phyloP scores from a whole-genome alignment of 1,284 basidiomycete genomes.

The Ustilago loliicola region DNA sequence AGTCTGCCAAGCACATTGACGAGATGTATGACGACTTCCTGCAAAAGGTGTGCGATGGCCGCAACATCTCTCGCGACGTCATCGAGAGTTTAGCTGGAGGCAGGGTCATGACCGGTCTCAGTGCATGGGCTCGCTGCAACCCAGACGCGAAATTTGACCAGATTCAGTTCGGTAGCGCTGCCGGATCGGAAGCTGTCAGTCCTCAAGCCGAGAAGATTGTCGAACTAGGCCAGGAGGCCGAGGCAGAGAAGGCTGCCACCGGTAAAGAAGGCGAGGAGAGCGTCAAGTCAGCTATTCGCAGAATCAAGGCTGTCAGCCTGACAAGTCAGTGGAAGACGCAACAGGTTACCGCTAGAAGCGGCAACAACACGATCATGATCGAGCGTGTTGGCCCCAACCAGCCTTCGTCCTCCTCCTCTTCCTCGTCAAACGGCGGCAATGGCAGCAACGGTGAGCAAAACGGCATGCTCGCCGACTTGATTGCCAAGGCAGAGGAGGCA shows the following conservation, averaged over 20 bases:
- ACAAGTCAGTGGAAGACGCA: constrained; percentile 56
- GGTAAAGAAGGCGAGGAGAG: constrained; percentile 21
- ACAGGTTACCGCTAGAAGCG: constrained; percentile 44
- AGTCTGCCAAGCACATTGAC: constrained; percentile 69
- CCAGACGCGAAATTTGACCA: constrained; percentile 41
- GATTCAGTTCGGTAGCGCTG: constrained; percentile 16
- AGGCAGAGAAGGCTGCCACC: constrained; percentile 16
- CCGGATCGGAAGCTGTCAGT: not conserved
- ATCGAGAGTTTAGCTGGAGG: constrained; percentile 71
- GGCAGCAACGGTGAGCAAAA: constrained; percentile 16
- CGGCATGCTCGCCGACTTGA: constrained; percentile 34
- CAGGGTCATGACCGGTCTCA: constrained; percentile 71
- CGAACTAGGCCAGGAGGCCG: constrained; percentile 35
- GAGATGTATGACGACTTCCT: constrained; percentile 70
- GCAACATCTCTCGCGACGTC: constrained; percentile 69
- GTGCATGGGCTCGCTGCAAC: constrained; percentile 68
- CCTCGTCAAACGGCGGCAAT: not conserved
- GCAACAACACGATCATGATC: constrained; percentile 56
- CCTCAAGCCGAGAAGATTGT: constrained; percentile 30
- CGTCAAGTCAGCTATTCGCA: constrained; percentile 47
- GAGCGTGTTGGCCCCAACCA: constrained; percentile 34
- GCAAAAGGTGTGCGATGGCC: constrained; percentile 70
- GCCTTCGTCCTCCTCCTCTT: not conserved
- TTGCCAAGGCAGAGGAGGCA: constrained; percentile 48
- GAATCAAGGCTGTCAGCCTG: constrained; percentile 44